Percentiles rank a stretch among this genome's conserved stretches.
phyloP scores from a whole-genome alignment of 164 flowering plant genomes.

The Dillenia suffruticosa region DNA sequence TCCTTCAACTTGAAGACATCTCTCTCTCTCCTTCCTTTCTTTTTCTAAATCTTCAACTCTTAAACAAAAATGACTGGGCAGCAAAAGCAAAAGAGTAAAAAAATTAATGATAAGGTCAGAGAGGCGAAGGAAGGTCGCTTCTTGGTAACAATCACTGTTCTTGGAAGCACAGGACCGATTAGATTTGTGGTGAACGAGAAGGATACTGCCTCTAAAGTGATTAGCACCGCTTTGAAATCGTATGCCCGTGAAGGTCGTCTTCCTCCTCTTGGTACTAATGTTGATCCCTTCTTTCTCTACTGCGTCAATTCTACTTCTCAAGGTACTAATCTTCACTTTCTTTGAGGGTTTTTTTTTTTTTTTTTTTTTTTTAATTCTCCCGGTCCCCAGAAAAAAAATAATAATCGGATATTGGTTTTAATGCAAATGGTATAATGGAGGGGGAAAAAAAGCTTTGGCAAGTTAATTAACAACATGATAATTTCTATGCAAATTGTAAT shows the following conservation, averaged over 20 bases:
- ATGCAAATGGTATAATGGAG: too few species aligned
- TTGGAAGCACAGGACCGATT: constrained; percentile 64
- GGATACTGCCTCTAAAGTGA: constrained; percentile 38
- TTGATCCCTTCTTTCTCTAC: constrained; percentile 46
- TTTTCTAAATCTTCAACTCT: not conserved
- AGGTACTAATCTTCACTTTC: too few species aligned
- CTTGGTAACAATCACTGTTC: constrained; percentile 47
- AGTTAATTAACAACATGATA: too few species aligned
- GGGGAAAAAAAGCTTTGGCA: too few species aligned
- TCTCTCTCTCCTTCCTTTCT: too few species aligned
- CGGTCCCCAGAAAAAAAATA: too few species aligned
- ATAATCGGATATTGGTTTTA: too few species aligned
- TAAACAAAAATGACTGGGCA: not conserved
- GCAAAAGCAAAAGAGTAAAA: not conserved
- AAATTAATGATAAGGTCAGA: constrained; percentile 4
- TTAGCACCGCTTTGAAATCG: constrained; percentile 40
- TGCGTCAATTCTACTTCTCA: constrained; percentile 48
- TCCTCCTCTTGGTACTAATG: constrained; percentile 47
- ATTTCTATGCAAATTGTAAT: too few species aligned
- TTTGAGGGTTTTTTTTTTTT: too few species aligned
- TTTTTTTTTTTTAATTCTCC: too few species aligned
- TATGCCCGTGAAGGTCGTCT: constrained; percentile 65
- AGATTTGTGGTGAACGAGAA: constrained; percentile 51
- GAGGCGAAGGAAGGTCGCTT: constrained; percentile 47
- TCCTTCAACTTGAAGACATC: constrained; percentile 19